Conservation (phyloP, 768 basidiomycete genomes). For the Leccinellum luteum region DNA sequence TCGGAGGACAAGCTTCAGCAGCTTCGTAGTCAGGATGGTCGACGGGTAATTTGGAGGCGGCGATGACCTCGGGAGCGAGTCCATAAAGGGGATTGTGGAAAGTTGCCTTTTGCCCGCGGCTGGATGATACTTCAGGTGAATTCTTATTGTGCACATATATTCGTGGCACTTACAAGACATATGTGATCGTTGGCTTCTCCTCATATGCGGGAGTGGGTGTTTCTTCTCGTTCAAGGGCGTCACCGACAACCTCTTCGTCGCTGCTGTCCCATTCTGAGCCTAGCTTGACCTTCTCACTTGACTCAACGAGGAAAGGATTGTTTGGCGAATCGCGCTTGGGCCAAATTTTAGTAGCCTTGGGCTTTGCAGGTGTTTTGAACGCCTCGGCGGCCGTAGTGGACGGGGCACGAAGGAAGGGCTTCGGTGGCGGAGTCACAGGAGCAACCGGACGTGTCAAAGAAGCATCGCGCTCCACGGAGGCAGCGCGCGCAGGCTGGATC, state of each 20-base stretch:
- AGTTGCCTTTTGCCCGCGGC: slow-evolving; percentile 63
- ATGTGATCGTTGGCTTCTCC: slow-evolving; percentile 64
- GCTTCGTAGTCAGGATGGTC: slow-evolving; percentile 68
- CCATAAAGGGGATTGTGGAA: slow-evolving; percentile 66
- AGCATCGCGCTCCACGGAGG: slow-evolving; percentile 21
- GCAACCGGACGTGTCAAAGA: slow-evolving; percentile 9
- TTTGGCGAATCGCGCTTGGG: slow-evolving; percentile 61
- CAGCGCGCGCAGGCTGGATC: slow-evolving; percentile 26
- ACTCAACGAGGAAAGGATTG: slow-evolving; percentile 63
- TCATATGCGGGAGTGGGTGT: slow-evolving; percentile 39
- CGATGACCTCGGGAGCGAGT: slow-evolving; percentile 39
- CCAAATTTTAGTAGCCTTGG: slow-evolving; percentile 33
- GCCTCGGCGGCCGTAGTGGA: slow-evolving; percentile 15
- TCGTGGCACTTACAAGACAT: slow-evolving; percentile 62
- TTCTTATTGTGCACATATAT: neutral
- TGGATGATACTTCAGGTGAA: slow-evolving; percentile 25
- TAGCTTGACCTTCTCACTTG: slow-evolving; percentile 17
- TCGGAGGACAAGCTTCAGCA: slow-evolving; percentile 50
- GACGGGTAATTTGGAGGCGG: slow-evolving; percentile 52
- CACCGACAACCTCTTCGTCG: slow-evolving; percentile 35
- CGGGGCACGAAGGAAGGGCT: slow-evolving; percentile 19
- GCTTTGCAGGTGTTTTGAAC: slow-evolving; percentile 41
- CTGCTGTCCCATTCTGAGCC: slow-evolving; percentile 32
- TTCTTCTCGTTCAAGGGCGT: slow-evolving; percentile 31
- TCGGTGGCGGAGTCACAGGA: slow-evolving; percentile 27